Evolutionary conservation across 1,284 basidiomycete species (phyloP), one percentile per base, ranked within the genome.

Genomic region (Moniliella sp.): DNA sequence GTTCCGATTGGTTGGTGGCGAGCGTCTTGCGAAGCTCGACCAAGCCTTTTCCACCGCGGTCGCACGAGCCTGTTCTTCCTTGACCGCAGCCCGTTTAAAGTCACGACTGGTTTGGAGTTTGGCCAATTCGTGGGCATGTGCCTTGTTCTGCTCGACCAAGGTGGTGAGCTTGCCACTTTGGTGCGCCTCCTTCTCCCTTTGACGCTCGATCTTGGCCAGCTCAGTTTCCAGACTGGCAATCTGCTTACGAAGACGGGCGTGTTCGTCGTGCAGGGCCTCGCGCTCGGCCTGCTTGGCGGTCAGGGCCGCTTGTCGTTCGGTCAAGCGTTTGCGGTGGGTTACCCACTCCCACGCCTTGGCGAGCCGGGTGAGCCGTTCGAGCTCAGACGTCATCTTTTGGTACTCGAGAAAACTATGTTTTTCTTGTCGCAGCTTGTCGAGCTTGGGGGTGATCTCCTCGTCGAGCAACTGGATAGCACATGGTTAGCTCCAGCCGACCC

Each of bases 371-470:
- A 88, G 71, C n/a, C 75, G 73, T 61, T 97, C 88, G 21, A 97
- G 71, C 57, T 94, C 84, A 1, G 75, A 70, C 28, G 73, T 73
- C 0, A 78, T 72, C 62, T 93, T 93, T 61, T 93, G 86, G 61
- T 76, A 97, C 42, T 78, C 75, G 23, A 97, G 68, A 57, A 75
- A 94, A 7, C 77, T 72, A 19, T 80, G 72, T 62, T 94, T 94
- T 64, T 99, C 84, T 16, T 70, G 69, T 4, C 88, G 72, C 1
- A 94, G 73, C 46, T 76, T 83, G 56, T 93, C 78, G 27, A 97
- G 69, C 61, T 93, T 94, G 0, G 88, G 88, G 0, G 74, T 77
- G 55, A 97, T 93, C 62, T 97, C 91, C 58, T 94, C 84, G 1
- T 67, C 63, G 14, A 94, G 45, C 11, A 59, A 31, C 38, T 36